Conservation (phyloP, 305 asterid genomes). For the Fraxinus baroniana region DNA sequence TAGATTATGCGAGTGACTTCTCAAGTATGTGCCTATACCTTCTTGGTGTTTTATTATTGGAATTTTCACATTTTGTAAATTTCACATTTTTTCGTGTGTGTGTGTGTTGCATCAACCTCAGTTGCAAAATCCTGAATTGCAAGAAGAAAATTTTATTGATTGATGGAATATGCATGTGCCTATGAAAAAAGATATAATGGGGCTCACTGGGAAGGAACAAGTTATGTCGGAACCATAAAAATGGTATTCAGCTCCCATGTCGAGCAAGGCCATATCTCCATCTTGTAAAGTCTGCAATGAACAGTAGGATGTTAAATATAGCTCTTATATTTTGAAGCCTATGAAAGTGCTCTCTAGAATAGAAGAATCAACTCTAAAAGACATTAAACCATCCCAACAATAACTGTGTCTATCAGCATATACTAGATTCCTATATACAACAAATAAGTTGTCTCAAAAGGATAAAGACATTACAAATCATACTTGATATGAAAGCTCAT, state of each 20-base stretch:
- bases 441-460: neutral
- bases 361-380: neutral
- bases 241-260: conserved; percentile 98
- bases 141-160: neutral
- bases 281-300: conserved; percentile 62
- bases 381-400: neutral
- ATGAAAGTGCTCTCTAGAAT: conserved; percentile 2
- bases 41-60: neutral
- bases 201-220: conserved; percentile 88
- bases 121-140: conserved; percentile 14
- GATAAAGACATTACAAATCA: neutral
- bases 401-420: neutral
- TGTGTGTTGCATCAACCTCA: conserved; percentile 11
- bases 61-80: neutral
- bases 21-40: neutral
- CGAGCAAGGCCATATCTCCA: conserved; percentile 94
- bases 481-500: neutral
- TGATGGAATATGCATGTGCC: neutral
- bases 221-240: conserved; percentile 98
- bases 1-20: neutral
- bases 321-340: conserved; percentile 6
- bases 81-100: conserved; percentile 5
- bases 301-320: conserved; percentile 14
- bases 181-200: conserved; percentile 7
- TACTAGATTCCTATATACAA: neutral